Percentiles rank a stretch among this genome's conserved stretches.
phyloP scores from a whole-genome alignment of 75 land plant species.

The Pinus albicaulis region DNA sequence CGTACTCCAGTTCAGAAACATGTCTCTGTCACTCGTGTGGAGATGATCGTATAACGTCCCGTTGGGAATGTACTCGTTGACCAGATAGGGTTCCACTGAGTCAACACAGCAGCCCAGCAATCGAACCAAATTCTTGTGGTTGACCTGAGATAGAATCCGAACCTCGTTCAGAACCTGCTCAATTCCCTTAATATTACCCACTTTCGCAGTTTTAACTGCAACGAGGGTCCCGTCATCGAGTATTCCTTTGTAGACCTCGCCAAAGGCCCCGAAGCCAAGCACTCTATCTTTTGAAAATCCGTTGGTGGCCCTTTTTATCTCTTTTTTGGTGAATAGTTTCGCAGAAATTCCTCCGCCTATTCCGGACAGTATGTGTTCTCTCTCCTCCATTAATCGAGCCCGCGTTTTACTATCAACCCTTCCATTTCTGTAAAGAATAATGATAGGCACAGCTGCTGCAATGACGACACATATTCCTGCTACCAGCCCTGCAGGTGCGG shows the following conservation, averaged over 20 bases:
- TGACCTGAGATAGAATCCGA: conserved; percentile 56
- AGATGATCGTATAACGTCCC: conserved; percentile 60
- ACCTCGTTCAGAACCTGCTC: conserved; percentile 82
- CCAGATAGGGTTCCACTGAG: conserved; percentile 47
- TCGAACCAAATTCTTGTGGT: conserved; percentile 56
- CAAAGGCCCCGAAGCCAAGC: conserved; percentile 63
- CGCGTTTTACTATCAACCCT: conserved; percentile 24
- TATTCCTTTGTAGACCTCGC: conserved; percentile 62
- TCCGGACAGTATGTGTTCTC: conserved; percentile 44
- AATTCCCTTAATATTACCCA: conserved; percentile 43
- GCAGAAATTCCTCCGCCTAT: conserved; percentile 39
- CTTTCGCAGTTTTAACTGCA: conserved; percentile 59
- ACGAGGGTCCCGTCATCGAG: conserved; percentile 50
- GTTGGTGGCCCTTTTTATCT: conserved; percentile 56
- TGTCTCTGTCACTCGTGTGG: conserved; percentile 1
- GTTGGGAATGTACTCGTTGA: conserved; percentile 65
- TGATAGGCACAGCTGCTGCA: background rate
- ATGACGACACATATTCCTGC: conserved; percentile 20
- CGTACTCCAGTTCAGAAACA: conserved; percentile 28
- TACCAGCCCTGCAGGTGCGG: conserved; percentile 21
- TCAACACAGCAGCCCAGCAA: conserved; percentile 78
- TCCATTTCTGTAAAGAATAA: conserved; percentile 29
- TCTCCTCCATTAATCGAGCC: conserved; percentile 31
- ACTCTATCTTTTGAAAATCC: conserved; percentile 42
- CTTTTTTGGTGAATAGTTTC: conserved; percentile 48